Evolutionary conservation across 2,329 filamentous ascomycete species (phyloP).

Genomic region (Aspergillus felis): DNA sequence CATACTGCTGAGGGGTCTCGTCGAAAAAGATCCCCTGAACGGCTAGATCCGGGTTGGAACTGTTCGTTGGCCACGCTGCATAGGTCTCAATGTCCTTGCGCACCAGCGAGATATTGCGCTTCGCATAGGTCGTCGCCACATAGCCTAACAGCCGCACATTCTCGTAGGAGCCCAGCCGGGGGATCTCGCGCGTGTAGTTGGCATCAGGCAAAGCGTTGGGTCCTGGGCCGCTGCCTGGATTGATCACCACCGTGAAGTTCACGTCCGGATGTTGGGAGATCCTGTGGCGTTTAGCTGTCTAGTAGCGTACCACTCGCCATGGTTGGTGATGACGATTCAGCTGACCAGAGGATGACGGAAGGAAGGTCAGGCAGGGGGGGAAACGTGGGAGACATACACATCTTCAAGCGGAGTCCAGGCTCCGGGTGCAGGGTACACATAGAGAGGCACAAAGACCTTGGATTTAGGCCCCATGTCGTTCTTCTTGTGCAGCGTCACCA

Average conservation of each 20-base stretch:
- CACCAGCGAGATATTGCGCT: constrained; percentile 38
- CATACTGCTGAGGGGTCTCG: constrained; percentile 42
- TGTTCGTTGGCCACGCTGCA: constrained; percentile 40
- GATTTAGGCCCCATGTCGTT: constrained; percentile 35
- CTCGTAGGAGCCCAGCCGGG: constrained; percentile 36
- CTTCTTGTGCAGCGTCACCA: constrained; percentile 32
- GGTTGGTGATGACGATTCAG: constrained; percentile 5
- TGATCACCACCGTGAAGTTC: constrained; percentile 51
- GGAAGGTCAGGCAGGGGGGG: neutral
- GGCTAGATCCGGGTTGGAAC: constrained; percentile 34
- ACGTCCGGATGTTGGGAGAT: constrained; percentile 36
- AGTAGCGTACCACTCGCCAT: neutral
- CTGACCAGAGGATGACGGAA: neutral
- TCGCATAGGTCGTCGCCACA: constrained; percentile 49
- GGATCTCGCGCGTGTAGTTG: constrained; percentile 43
- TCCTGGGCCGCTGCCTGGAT: constrained; percentile 48
- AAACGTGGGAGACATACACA: constrained; percentile 34
- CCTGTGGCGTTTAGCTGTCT: constrained; percentile 28
- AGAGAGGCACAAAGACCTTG: constrained; percentile 47
- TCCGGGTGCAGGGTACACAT: constrained; percentile 46
- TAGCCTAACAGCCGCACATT: constrained; percentile 51
- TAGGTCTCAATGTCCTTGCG: constrained; percentile 44
- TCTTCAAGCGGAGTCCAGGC: constrained; percentile 45
- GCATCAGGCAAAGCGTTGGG: constrained; percentile 38
- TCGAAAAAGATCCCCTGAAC: constrained; percentile 50